Evolutionary conservation across 1,284 basidiomycete species (phyloP).

Genomic region (Athelia psychrophila): DNA sequence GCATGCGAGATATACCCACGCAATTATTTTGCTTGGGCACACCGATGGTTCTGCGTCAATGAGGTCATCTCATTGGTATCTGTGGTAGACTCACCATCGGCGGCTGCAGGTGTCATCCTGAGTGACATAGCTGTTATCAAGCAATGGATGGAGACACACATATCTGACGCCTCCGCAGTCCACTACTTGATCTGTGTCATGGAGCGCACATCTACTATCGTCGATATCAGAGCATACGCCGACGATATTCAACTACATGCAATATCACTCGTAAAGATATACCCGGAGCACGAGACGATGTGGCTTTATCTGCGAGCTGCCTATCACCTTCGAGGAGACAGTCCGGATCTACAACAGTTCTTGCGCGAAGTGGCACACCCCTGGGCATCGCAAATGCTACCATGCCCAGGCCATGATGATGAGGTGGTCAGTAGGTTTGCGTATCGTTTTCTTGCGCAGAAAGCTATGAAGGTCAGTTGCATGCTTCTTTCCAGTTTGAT

Average conservation of each 20-base stretch:
- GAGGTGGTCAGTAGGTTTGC: not conserved
- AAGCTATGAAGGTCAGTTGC: not conserved
- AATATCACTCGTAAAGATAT: slow-evolving; percentile 40
- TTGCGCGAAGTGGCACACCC: not conserved
- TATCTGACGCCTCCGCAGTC: slow-evolving; percentile 63
- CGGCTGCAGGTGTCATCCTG: slow-evolving; percentile 26
- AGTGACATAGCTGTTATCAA: slow-evolving; percentile 34
- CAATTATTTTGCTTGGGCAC: slow-evolving; percentile 68
- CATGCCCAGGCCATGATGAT: not conserved
- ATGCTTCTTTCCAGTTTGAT: not conserved
- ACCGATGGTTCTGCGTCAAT: slow-evolving; percentile 47
- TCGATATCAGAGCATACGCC: not conserved
- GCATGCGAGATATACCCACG: slow-evolving; percentile 60
- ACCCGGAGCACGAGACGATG: slow-evolving; percentile 54
- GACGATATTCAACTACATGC: slow-evolving; percentile 31
- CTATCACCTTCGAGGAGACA: not conserved
- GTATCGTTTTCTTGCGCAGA: not conserved
- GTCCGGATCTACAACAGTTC: not conserved
- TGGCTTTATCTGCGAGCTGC: slow-evolving; percentile 53
- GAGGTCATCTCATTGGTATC: slow-evolving; percentile 6
- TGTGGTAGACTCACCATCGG: slow-evolving; percentile 15
- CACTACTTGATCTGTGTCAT: slow-evolving; percentile 44
- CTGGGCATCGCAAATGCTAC: not conserved
- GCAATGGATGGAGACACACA: slow-evolving; percentile 55
- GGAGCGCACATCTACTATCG: slow-evolving; percentile 12